phyloP scores from a whole-genome alignment of 306 rosid species.

The Inga laurina region DNA sequence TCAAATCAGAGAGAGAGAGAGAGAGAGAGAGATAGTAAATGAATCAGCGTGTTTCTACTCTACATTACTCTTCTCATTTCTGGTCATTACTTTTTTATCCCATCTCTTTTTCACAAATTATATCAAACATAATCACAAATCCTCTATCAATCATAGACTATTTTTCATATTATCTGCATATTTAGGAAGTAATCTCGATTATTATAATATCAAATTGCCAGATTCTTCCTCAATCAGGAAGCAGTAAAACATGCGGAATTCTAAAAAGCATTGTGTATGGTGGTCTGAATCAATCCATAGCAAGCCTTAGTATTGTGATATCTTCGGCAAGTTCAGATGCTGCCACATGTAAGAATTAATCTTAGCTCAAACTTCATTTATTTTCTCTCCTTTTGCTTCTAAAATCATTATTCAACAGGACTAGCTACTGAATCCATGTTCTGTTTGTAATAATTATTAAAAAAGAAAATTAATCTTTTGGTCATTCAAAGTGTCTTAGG shows the following conservation, averaged over 20 bases:
- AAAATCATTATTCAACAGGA: not conserved
- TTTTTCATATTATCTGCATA: slow-evolving; percentile 15
- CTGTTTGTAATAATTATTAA: not conserved
- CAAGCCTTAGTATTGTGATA: slow-evolving; percentile 53
- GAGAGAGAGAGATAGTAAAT: too few species aligned
- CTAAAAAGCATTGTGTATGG: slow-evolving; percentile 77
- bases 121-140: not conserved
- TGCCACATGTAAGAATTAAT: slow-evolving; percentile 27
- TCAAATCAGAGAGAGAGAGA: not conserved
- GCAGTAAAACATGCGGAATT: slow-evolving; percentile 46
- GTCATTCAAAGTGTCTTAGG: not conserved
- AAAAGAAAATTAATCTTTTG: not conserved
- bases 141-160: not conserved
- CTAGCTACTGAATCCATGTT: not conserved
- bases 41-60: too few species aligned
- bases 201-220: not conserved
- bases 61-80: too few species aligned
- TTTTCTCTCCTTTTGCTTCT: not conserved
- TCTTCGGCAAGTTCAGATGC: slow-evolving; percentile 49
- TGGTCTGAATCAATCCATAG: slow-evolving; percentile 68
- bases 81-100: not conserved
- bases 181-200: slow-evolving; percentile 7
- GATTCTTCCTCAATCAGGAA: slow-evolving; percentile 46
- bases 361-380: not conserved
- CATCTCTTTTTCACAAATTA: not conserved